Conservation (phyloP, 805 yeast genomes). For the Monosporozyma servazzii region DNA sequence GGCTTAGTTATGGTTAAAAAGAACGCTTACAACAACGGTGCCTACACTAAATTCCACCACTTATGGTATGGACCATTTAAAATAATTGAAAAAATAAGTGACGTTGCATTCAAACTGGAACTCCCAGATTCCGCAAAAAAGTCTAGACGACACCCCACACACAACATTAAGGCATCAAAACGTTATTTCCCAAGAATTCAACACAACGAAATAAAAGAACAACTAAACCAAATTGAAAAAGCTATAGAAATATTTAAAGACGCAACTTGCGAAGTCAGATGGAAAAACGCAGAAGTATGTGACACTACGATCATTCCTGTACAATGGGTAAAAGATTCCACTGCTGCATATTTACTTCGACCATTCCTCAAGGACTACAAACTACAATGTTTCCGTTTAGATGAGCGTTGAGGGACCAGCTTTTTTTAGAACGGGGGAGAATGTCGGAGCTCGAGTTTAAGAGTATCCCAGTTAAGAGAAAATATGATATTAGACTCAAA, state of each 20-base stretch:
- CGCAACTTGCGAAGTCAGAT: neutral
- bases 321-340: neutral
- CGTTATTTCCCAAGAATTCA: neutral
- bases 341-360: neutral
- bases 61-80: constrained; percentile 4
- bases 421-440: neutral
- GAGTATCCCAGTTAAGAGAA: no score
- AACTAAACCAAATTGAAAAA: neutral
- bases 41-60: constrained; percentile 1
- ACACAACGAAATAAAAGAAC: neutral
- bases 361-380: neutral
- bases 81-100: neutral
- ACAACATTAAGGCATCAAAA: no score
- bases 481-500: no score
- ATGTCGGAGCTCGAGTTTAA: no score
- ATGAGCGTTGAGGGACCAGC: constrained; percentile 1
- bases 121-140: no score
- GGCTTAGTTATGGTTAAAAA: neutral
- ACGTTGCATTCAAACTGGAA: neutral
- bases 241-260: neutral
- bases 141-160: no score
- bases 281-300: constrained; percentile 2
- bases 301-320: constrained; percentile 2
- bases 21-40: neutral
- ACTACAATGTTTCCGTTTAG: neutral